These are phyloP conservation scores for Flaveria brownii DNA, from an alignment of 129 eudicot genomes.

Conservation along the genomic window DNA sequence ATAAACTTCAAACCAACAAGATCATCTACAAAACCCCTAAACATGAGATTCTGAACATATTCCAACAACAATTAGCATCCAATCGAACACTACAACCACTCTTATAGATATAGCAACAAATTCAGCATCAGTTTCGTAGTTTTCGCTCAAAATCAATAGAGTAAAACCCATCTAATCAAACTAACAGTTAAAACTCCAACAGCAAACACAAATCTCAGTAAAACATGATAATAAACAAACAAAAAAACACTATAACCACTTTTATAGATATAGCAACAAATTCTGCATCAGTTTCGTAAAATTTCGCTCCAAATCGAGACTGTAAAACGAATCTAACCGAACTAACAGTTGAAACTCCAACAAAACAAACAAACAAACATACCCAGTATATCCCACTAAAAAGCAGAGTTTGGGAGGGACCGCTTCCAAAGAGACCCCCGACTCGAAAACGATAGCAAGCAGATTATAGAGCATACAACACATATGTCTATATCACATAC, in stretches of 20 bases:
- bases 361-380: background rate
- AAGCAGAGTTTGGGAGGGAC: too few species aligned
- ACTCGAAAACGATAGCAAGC: too few species aligned
- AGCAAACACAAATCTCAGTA: background rate
- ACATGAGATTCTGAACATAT: background rate
- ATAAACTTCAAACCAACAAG: conserved; percentile 1
- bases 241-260: background rate
- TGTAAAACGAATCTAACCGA: conserved; percentile 14
- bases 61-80: background rate
- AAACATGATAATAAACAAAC: background rate
- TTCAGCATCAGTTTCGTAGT: background rate
- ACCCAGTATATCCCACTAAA: too few species aligned
- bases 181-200: conserved; percentile 14
- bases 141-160: background rate
- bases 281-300: background rate
- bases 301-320: background rate
- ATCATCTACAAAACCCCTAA: background rate
- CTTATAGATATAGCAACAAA: conserved; percentile 2
- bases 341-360: conserved; percentile 14
- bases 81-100: conserved; percentile 7
- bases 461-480: too few species aligned
- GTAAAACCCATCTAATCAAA: conserved; percentile 24
- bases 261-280: background rate
- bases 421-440: too few species aligned
- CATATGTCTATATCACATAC: too few species aligned